phyloP scores from a whole-genome alignment of 345 rosid genomes.

The Euclidium syriacum region DNA sequence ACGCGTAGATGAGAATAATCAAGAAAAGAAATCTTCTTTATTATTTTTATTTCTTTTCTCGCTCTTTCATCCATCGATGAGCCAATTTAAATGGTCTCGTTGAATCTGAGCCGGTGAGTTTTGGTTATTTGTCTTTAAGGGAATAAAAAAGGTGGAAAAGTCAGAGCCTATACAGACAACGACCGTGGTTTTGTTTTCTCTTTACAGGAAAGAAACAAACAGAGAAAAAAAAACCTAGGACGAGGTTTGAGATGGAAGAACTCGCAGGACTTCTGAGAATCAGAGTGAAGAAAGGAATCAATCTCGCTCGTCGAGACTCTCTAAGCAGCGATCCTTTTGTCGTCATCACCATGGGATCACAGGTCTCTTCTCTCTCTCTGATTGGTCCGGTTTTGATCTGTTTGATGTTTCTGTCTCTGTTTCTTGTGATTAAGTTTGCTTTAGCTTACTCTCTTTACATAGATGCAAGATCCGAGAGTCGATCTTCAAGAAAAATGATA shows the following conservation, averaged over 20 bases:
- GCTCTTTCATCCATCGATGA: constrained; percentile 11
- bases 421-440: not conserved
- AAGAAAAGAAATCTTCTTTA: not conserved
- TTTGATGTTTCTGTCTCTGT: not conserved
- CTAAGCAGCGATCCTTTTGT: constrained; percentile 51
- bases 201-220: not conserved
- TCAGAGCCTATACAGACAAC: not conserved
- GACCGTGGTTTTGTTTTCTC: not conserved
- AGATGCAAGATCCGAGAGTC: not conserved
- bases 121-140: not conserved
- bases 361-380: constrained; percentile 31
- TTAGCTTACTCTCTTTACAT: not conserved
- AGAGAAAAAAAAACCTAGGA: constrained; percentile 1
- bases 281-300: constrained; percentile 39
- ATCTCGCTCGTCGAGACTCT: constrained; percentile 43
- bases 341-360: constrained; percentile 37
- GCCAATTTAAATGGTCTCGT: not conserved
- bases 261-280: constrained; percentile 39
- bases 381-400: not conserved
- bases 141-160: constrained; percentile 1
- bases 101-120: constrained; percentile 22
- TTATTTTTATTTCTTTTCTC: not conserved
- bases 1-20: constrained; percentile 4
- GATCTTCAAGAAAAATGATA: not conserved
- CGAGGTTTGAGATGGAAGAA: constrained; percentile 36